These are phyloP conservation scores for Trichodelitschia bisporula DNA, from an alignment of 495 filamentous ascomycete genomes.

Conservation along the genomic window DNA sequence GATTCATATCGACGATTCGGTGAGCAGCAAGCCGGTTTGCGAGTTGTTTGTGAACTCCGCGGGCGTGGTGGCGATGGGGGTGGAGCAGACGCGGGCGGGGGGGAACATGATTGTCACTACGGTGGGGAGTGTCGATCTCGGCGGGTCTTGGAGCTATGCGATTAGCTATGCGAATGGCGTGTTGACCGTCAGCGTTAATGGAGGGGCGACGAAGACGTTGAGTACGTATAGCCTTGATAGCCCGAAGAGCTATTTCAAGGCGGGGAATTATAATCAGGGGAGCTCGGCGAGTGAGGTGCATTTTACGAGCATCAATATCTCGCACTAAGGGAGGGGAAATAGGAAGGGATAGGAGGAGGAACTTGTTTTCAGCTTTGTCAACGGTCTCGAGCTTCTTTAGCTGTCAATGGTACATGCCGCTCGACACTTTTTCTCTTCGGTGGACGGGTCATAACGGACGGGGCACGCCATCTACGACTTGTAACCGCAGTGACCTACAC, in stretches of 20 bases:
- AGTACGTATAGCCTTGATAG: slow-evolving; percentile 10
- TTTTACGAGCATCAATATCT: slow-evolving; percentile 12
- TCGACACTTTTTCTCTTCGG: too few relatives aligned
- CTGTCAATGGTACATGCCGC: too few relatives aligned
- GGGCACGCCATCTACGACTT: too few relatives aligned
- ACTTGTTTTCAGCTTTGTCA: too few relatives aligned
- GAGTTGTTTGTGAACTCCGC: slow-evolving; percentile 16
- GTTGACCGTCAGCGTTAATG: slow-evolving; percentile 14
- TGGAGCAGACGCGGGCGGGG: slow-evolving; percentile 10
- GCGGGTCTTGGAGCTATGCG: slow-evolving; percentile 14
- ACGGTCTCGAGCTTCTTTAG: too few relatives aligned
- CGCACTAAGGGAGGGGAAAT: too few relatives aligned
- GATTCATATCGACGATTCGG: slow-evolving; percentile 13
- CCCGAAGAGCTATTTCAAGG: slow-evolving; percentile 21
- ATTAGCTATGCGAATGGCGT: slow-evolving; percentile 13
- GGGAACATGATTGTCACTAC: slow-evolving; percentile 9
- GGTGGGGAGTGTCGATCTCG: slow-evolving; percentile 12
- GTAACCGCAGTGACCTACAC: too few relatives aligned
- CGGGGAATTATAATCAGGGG: slow-evolving; percentile 21
- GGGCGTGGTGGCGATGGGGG: slow-evolving; percentile 15
- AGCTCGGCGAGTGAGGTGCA: slow-evolving; percentile 11
- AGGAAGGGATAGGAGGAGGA: too few relatives aligned
- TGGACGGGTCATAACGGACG: too few relatives aligned
- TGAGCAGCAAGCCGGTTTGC: slow-evolving; percentile 15
- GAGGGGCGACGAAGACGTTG: slow-evolving; percentile 8